These are phyloP conservation scores for Ogataea nakhonphanomensis DNA, from an alignment of 805 yeast species.

Conservation along the genomic window DNA sequence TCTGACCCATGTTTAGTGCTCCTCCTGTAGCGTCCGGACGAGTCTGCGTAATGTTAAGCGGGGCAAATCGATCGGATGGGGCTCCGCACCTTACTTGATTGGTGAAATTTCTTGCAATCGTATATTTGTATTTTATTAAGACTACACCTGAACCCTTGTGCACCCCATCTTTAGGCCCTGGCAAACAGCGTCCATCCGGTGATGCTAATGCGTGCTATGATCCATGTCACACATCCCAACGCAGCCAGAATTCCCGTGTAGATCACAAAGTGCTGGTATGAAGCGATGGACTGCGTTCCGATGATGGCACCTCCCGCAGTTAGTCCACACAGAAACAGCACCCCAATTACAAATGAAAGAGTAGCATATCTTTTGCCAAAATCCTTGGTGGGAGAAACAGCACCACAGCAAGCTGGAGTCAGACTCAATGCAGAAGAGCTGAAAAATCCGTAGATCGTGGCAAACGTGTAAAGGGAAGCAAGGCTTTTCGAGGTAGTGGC, in stretches of 20 bases:
- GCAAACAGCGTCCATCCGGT: constrained; percentile 40
- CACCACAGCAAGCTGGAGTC: constrained; percentile 58
- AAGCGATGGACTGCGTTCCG: constrained; percentile 30
- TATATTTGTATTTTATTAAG: neutral
- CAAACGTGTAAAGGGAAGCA: constrained; percentile 46
- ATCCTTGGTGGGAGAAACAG: constrained; percentile 43
- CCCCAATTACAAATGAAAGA: constrained; percentile 29
- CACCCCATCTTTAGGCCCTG: constrained; percentile 9
- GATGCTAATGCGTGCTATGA: constrained; percentile 40
- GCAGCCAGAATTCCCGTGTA: constrained; percentile 37
- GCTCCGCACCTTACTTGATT: constrained; percentile 7
- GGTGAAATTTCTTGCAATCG: neutral
- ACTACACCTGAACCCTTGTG: neutral
- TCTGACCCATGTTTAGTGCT: neutral
- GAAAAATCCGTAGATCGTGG: constrained; percentile 46
- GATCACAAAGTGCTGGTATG: constrained; percentile 37
- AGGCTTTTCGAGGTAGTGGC: constrained; percentile 36
- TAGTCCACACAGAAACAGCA: constrained; percentile 31
- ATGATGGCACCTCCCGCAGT: constrained; percentile 35
- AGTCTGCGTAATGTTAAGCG: too few relatives aligned
- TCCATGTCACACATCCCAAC: constrained; percentile 38
- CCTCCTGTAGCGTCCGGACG: too few relatives aligned
- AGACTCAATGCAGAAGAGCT: constrained; percentile 55
- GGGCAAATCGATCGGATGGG: too few relatives aligned
- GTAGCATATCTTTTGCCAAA: constrained; percentile 25